phyloP scores from a whole-genome alignment of 148 eudicot genomes.

The Dysphania ambrosioides region DNA sequence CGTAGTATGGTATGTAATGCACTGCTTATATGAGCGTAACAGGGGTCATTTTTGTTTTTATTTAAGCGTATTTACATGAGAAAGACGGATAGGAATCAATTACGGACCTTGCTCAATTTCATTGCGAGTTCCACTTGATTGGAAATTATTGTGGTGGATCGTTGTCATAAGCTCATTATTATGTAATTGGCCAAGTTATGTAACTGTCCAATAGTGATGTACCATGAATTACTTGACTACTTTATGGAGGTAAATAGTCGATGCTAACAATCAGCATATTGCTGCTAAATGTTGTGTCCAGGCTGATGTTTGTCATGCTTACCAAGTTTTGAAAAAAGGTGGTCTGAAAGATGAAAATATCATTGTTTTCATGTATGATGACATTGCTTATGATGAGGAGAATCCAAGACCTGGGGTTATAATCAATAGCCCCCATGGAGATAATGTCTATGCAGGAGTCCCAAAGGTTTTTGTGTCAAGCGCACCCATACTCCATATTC shows the following conservation, averaged over 20 bases:
- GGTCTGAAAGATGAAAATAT: conserved; percentile 60
- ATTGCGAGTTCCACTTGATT: not conserved
- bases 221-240: not conserved
- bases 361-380: conserved; percentile 57
- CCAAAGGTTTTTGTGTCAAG: conserved; percentile 31
- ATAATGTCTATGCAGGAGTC: conserved; percentile 42
- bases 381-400: conserved; percentile 42
- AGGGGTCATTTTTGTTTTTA: not conserved
- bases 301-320: conserved; percentile 66
- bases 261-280: not conserved
- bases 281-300: conserved; percentile 20
- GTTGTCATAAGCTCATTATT: not conserved
- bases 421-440: conserved; percentile 40
- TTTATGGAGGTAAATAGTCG: not conserved
- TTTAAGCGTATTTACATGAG: not conserved
- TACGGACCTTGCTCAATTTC: not conserved
- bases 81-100: not conserved
- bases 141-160: not conserved
- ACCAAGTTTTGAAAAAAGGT: conserved; percentile 60
- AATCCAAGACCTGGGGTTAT: conserved; percentile 46
- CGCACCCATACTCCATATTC: not conserved
- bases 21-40: not conserved
- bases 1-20: not conserved
- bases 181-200: too few relatives aligned
- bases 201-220: not conserved